phyloP scores from a whole-genome alignment of 495 filamentous ascomycete species.

The Friedmanniomyces simplex region DNA sequence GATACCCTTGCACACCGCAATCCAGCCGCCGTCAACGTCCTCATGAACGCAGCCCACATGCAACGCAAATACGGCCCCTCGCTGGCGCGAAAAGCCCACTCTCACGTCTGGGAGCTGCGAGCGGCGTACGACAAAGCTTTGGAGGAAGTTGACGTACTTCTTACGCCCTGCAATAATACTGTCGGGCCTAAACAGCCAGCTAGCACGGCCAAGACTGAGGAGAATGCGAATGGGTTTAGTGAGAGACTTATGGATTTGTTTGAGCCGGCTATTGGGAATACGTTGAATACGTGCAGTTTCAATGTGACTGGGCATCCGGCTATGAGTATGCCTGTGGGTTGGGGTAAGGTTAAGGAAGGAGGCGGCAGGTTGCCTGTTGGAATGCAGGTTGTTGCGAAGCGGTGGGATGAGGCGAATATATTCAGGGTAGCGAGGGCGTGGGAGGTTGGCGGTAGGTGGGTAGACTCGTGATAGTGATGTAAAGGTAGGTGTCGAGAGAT shows the following conservation, averaged over 20 bases:
- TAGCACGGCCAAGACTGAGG: not conserved
- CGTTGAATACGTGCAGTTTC: constrained; percentile 46
- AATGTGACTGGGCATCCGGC: constrained; percentile 51
- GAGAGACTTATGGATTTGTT: constrained; percentile 19
- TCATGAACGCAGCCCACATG: constrained; percentile 23
- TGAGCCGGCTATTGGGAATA: constrained; percentile 33
- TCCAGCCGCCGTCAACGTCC: constrained; percentile 7
- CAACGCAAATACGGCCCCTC: constrained; percentile 27
- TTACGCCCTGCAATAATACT: constrained; percentile 36
- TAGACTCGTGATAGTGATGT: not conserved
- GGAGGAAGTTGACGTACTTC: constrained; percentile 36
- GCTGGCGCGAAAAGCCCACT: constrained; percentile 20
- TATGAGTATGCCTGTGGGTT: constrained; percentile 45
- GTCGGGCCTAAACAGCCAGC: constrained; percentile 28
- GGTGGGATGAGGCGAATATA: constrained; percentile 41
- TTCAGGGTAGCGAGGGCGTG: constrained; percentile 41
- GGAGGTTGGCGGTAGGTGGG: constrained; percentile 30
- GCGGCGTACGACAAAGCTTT: constrained; percentile 39
- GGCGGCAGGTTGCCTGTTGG: constrained; percentile 41
- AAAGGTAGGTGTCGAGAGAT: too few species aligned
- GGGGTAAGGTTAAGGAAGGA: constrained; percentile 37
- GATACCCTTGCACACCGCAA: constrained; percentile 19
- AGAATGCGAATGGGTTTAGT: constrained; percentile 15
- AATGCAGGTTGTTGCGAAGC: constrained; percentile 48
- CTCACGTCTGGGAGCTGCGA: constrained; percentile 35